Base-by-base conservation (phyloP, 129 eudicot genomes). In the Arctium lappa region DNA sequence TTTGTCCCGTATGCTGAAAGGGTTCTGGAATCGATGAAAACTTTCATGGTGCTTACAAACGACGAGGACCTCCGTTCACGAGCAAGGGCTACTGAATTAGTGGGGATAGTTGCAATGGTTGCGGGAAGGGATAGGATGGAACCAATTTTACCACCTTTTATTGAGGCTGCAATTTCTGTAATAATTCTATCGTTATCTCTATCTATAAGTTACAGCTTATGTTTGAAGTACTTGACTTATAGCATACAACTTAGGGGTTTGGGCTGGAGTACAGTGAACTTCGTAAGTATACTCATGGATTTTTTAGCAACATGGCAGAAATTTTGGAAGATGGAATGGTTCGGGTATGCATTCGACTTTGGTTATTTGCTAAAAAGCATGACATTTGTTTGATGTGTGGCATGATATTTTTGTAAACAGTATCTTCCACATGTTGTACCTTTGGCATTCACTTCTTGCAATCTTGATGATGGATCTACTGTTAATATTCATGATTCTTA, bases 81-180 rank as follows among this genome's bases (percentile, higher is more conserved):
- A 76, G 98, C 99, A 37, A 91, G 98, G 89, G 98, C 99, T 83
- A 95, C 95, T 85, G 99, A 95, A 81, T 83, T 95, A 84, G 98
- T 90, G 70, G 99, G 99, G 69, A 93, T 95, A 79, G 90, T 93
- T 77, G 95, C 99, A 42, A 90, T 89, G 92, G 85, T 95, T 82
- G 97, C 88, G 42, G 98, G 99, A 75, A 89, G 97, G 85, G 84
- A 84, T 18, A 87, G 82, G 76, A 93, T 93, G 95, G 98, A 95
- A 72, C 87, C 98, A 56, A 80, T 89, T 79, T 85, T 95, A 83
- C 99, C 95, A 31, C 87, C 97, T 79, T 93, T 90, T 81, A 93
- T 95, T 81, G 97, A 91, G 85, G 99, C 99, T 85, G 97, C 99
- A 75, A 89, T 93, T 71, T 81, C 90, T 73, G 99, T 95, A 88